Evolutionary conservation across 1,139 yeast genomes (phyloP).

Genomic region (Geotrichum reessii): DNA sequence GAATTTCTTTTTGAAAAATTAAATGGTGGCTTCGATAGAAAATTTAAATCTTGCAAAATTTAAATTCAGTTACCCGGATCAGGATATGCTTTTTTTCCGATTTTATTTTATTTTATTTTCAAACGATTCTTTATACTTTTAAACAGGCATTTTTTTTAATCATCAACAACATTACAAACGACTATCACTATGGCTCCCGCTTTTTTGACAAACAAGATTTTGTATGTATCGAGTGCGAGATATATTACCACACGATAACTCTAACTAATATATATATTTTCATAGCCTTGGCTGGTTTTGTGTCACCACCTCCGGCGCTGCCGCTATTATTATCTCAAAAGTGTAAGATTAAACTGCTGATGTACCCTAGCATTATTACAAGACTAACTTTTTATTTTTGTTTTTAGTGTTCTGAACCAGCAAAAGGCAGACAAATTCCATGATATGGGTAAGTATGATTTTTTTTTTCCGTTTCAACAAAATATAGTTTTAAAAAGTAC

Average conservation of each 20-base stretch:
- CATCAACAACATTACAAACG: not conserved
- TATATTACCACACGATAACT: no score
- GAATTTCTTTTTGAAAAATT: no score
- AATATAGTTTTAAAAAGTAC: not conserved
- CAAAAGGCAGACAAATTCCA: constrained; percentile 14
- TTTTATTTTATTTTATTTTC: not conserved
- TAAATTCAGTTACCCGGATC: not conserved
- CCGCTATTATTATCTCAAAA: constrained; percentile 13
- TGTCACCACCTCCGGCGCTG: constrained; percentile 10
- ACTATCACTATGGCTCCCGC: constrained; percentile 9
- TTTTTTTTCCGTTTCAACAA: not conserved
- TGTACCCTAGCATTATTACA: not conserved
- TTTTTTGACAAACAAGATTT: constrained; percentile 13
- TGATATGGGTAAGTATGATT: constrained; percentile 13
- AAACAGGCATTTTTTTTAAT: not conserved
- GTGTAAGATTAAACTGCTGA: not conserved
- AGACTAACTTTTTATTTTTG: not conserved
- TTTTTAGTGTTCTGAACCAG: constrained; percentile 13
- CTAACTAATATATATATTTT: no score
- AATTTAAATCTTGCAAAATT: not conserved
- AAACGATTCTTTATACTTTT: not conserved
- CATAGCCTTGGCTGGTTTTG: constrained; percentile 10
- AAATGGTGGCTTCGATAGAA: not conserved
- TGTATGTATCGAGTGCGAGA: not conserved
- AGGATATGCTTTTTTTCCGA: not conserved